Conservation (phyloP, 345 rosid genomes). For the Acer saccharum region DNA sequence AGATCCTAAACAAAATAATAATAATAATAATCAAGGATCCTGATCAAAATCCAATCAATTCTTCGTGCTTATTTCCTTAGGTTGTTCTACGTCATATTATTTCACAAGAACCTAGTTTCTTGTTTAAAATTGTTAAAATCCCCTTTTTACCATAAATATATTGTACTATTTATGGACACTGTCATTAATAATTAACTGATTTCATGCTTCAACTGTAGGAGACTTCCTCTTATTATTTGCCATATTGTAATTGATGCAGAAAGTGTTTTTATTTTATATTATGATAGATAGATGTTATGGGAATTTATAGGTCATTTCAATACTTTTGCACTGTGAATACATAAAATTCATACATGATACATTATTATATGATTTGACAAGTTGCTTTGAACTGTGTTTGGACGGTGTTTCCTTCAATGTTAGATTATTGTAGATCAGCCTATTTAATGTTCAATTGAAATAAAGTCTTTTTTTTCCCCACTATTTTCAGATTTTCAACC, state of each 20-base stretch:
- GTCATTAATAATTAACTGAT: background rate
- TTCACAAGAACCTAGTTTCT: background rate
- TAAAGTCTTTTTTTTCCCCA: background rate
- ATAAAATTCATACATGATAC: background rate
- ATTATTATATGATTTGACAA: background rate
- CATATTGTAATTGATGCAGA: background rate
- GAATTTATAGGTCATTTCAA: background rate
- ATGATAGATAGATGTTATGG: background rate
- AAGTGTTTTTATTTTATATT: background rate
- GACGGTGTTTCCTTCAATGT: background rate
- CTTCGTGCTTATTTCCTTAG: too few species aligned
- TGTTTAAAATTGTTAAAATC: background rate
- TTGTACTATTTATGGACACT: background rate
- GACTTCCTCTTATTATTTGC: background rate
- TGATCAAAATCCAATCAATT: too few species aligned
- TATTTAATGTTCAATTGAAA: background rate
- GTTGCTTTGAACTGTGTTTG: background rate
- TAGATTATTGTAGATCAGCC: background rate
- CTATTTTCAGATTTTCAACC: background rate
- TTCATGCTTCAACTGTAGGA: background rate
- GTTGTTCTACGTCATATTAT: background rate
- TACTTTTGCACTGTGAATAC: slow-evolving; percentile 1
- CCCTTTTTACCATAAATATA: background rate
- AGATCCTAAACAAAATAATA: too few species aligned
- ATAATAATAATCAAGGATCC: too few species aligned